Evolutionary conservation across 2,329 filamentous ascomycete species (phyloP).

Genomic region (Beauveria rudraprayagi): DNA sequence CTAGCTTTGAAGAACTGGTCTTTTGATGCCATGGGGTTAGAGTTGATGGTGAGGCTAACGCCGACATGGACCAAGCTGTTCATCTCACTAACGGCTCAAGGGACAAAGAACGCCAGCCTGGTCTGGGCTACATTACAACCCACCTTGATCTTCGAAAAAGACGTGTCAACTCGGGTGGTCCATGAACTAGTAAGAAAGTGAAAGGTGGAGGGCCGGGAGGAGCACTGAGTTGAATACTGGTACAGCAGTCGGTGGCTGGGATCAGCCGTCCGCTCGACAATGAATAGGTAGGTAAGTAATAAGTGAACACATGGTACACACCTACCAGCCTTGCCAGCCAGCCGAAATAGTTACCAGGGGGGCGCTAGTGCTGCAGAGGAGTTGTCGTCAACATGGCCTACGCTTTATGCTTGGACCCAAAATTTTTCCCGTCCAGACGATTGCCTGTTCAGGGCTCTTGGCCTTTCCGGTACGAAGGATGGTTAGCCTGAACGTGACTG

Average conservation of each 20-base stretch:
- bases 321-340: too few species aligned
- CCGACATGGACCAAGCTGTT: neutral
- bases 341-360: too few species aligned
- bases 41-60: slow-evolving; percentile 2
- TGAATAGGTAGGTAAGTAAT: too few species aligned
- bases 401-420: neutral
- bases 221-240: neutral
- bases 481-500: neutral
- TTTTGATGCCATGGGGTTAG: neutral
- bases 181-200: neutral
- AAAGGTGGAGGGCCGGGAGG: neutral
- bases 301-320: neutral
- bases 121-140: neutral
- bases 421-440: neutral
- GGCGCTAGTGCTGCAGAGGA: too few species aligned
- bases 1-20: neutral
- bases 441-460: neutral
- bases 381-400: neutral
- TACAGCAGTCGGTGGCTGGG: neutral
- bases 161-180: slow-evolving; percentile 2
- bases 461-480: neutral
- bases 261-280: neutral
- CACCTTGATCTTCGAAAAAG: neutral
- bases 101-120: neutral
- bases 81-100: slow-evolving; percentile 4